Evolutionary conservation across 2,329 filamentous ascomycete species (phyloP), one percentile per base, ranked within the genome.

Genomic region (Pezicula rhizophila): DNA sequence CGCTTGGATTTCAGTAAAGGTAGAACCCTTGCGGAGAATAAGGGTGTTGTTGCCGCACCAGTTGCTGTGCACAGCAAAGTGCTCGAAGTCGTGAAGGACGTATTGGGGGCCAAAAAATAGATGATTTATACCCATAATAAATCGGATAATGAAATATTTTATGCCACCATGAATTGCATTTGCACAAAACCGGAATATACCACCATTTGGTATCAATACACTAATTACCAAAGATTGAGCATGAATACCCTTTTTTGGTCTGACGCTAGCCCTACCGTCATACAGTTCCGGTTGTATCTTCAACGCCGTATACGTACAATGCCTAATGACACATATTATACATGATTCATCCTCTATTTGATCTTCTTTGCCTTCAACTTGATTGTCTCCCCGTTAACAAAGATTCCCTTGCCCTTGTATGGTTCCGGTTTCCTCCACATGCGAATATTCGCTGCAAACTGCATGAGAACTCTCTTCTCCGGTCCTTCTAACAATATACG

Each of bases 361-460:
- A 92, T 89, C 80, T 92, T 93, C 85, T 96, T 99, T 64, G 89
- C 86, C 84, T 99, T 99, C 70, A 99, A 70, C 78, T 87, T 95
- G 73, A 99, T 96, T 26, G 90, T 96, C 78, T 99, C 90, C 55
- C 91, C 89, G 64, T 97, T 95, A 61, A 99, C 85, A 67, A 97
- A 99, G 60, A 99, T 95, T 61, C 93, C 93, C 82, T 99, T 97
- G 58, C 93, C 93, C 81, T 99, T 99, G 72, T 99, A 99, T 57
- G 93, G 93, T 73, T 99, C 93, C 26, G 93, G 93, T 56, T 79
- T 80, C 65, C 93, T 84, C 92, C 92, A 97, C 69, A 76, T 79
- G 60, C 89, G 78, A 58, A 99, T 95, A 60, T 84, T 76, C 1
- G 93, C 93, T 15, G 93, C 93, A 68, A 97, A 96, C 50, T 87